Percentiles rank a stretch among this genome's conserved stretches.
phyloP scores from a whole-genome alignment of 805 yeast species.

The Kluyveromyces wickerhamii region DNA sequence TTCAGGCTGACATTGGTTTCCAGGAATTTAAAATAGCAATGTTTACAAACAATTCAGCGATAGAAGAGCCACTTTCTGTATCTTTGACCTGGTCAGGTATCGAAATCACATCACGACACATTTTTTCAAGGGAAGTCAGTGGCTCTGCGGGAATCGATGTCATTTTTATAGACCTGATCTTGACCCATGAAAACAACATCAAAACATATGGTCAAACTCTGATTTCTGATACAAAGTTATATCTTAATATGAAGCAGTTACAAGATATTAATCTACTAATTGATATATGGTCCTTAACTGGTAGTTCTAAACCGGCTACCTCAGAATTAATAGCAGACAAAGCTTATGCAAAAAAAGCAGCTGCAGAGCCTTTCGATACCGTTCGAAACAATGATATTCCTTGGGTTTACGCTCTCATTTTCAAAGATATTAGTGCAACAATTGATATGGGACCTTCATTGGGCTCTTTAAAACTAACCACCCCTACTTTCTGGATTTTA shows the following conservation, averaged over 20 bases:
- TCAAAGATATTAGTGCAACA: conserved; percentile 43
- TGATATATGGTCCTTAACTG: conserved; percentile 71
- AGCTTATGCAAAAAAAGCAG: conserved; percentile 4
- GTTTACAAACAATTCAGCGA: conserved; percentile 40
- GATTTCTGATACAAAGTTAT: conserved; percentile 49
- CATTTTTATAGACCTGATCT: conserved; percentile 40
- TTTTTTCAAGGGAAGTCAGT: conserved; percentile 83
- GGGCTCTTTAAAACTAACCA: conserved; percentile 50
- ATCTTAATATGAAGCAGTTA: conserved; percentile 71
- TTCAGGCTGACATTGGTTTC: conserved; percentile 74
- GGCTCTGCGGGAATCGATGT: conserved; percentile 51
- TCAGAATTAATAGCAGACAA: neutral
- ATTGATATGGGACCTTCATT: conserved; percentile 80
- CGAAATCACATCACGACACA: conserved; percentile 74
- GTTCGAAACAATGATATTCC: conserved; percentile 38
- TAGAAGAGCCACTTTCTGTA: conserved; percentile 36
- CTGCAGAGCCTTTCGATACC: conserved; percentile 5
- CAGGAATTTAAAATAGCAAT: conserved; percentile 57
- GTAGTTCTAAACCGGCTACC: conserved; percentile 12
- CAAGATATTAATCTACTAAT: conserved; percentile 78
- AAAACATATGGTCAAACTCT: conserved; percentile 44
- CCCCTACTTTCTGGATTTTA: conserved; percentile 61
- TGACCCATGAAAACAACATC: conserved; percentile 36
- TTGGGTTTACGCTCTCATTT: conserved; percentile 55
- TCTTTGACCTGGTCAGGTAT: conserved; percentile 46